Evolutionary conservation across 2,329 filamentous ascomycete genomes (phyloP).

Genomic region (Drechmeria coniospora): DNA sequence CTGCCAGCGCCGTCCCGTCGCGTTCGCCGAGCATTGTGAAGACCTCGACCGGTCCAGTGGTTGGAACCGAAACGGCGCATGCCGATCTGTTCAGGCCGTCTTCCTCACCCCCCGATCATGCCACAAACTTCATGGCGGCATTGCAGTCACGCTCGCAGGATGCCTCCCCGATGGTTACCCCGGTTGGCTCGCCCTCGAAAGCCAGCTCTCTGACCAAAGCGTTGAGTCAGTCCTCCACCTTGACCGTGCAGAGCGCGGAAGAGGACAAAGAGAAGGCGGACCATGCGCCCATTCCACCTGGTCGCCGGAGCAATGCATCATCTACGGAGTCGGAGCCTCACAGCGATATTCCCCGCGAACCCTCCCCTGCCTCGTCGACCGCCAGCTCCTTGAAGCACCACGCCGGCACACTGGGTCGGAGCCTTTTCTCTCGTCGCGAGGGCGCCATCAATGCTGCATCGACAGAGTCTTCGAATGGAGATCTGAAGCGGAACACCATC

Average conservation of each 20-base stretch:
- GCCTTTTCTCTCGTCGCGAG: constrained; percentile 24
- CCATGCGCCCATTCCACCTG: constrained; percentile 10
- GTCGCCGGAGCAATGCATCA: constrained; percentile 22
- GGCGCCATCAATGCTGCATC: constrained; percentile 20
- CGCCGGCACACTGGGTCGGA: constrained; percentile 21
- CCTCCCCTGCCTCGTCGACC: neutral
- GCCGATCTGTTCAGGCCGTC: constrained; percentile 47
- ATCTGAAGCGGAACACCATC: constrained; percentile 32
- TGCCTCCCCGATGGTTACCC: constrained; percentile 33
- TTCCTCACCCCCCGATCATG: constrained; percentile 41
- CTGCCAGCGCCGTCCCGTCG: constrained; percentile 17
- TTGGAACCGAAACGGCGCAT: constrained; percentile 51
- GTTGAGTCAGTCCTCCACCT: constrained; percentile 33
- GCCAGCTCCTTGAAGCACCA: constrained; percentile 24
- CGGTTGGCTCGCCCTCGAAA: constrained; percentile 18
- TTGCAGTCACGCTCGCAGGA: constrained; percentile 47
- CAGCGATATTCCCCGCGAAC: constrained; percentile 5
- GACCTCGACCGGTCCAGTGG: constrained; percentile 44
- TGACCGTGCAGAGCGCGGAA: constrained; percentile 27
- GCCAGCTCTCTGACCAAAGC: constrained; percentile 21
- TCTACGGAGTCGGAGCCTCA: constrained; percentile 17
- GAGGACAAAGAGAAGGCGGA: constrained; percentile 20
- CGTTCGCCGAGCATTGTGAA: constrained; percentile 20
- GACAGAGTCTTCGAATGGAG: constrained; percentile 18
- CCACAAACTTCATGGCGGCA: constrained; percentile 50